Percentiles rank a stretch among this genome's conserved stretches.
Evolutionary conservation across 2,329 filamentous ascomycete species (phyloP).

Genomic region (Aspergillus caelatus): DNA sequence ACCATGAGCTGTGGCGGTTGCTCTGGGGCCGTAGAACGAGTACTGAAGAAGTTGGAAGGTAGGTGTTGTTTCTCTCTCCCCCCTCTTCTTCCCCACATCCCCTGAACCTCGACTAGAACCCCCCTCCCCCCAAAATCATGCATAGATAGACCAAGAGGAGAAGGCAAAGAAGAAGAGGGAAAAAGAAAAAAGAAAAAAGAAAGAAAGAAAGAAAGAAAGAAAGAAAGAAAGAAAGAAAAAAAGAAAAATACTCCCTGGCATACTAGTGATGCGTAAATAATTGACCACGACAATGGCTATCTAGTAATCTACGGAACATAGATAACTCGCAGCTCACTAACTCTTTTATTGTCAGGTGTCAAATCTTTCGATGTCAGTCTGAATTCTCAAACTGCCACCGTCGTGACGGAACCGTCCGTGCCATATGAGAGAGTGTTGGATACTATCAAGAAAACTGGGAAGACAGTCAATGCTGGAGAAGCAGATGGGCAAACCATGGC

Average conservation of each 20-base stretch:
- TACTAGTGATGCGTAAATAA: background rate
- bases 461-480: constrained; percentile 74
- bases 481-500: constrained; percentile 45
- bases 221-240: background rate
- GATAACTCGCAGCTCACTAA: background rate
- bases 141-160: background rate
- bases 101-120: background rate
- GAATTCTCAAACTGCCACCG: constrained; percentile 78
- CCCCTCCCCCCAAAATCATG: background rate
- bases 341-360: constrained; percentile 63
- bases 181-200: background rate
- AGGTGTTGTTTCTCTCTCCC: constrained; percentile 29
- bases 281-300: background rate
- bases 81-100: background rate
- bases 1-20: constrained; percentile 95
- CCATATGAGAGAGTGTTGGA: constrained; percentile 78
- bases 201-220: background rate
- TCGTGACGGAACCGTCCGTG: constrained; percentile 70
- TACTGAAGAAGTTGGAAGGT: constrained; percentile 92
- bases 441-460: constrained; percentile 94
- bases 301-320: background rate
- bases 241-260: background rate
- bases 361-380: constrained; percentile 86
- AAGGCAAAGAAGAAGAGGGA: background rate
- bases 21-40: constrained; percentile 89